Evolutionary conservation across 1,284 basidiomycete genomes (phyloP), one percentile per base, ranked within the genome.

Genomic region (Psilocybe mexicana): DNA sequence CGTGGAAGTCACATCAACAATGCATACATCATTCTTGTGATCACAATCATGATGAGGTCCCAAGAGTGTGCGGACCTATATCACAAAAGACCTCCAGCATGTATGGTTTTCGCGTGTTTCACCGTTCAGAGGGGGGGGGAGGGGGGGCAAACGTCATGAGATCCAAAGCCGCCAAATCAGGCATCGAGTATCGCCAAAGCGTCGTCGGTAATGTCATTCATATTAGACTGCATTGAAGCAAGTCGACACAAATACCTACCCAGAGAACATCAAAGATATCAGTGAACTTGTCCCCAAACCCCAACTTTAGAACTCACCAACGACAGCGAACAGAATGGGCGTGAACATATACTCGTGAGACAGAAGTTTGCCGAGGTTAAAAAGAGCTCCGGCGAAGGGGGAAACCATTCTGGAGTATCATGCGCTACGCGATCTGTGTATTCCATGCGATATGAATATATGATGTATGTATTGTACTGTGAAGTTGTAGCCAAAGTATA

Each of bases 51-150:
- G 23, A 28, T n/a, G 23, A 45, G 44, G 5, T 7, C 6, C 30
- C n/a, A 5, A 7, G 44, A 28, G 44, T 51, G 40, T 33, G 35
- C 40, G 49, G 14, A 25, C 36, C 42, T 51, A n/a, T 42, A 43
- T 7, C n/a, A 12, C 18, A 42, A 5, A 51, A 24, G 7, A 23
- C 18, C 14, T 23, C 12, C 3, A 23, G 25, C 49, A 6, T 51
- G 24, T 43, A 51, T 51, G 38, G 23, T 36, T 51, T 18, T 51
- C 49, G 49, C 49, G 49, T 51, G 35, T 2, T 51, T 14, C 12
- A 51, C 2, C 44, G n/a, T 25, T 2, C 40, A 12, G 23, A 51
- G 26, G 18, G 23, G 36, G 42, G 35, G 49, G 1, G 18, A 18
- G 42, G 35, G 49, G 1, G 18, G 1, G 12, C 24, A 30, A 8